phyloP scores from a whole-genome alignment of 768 basidiomycete species.

The Tricholoma saponaceum region DNA sequence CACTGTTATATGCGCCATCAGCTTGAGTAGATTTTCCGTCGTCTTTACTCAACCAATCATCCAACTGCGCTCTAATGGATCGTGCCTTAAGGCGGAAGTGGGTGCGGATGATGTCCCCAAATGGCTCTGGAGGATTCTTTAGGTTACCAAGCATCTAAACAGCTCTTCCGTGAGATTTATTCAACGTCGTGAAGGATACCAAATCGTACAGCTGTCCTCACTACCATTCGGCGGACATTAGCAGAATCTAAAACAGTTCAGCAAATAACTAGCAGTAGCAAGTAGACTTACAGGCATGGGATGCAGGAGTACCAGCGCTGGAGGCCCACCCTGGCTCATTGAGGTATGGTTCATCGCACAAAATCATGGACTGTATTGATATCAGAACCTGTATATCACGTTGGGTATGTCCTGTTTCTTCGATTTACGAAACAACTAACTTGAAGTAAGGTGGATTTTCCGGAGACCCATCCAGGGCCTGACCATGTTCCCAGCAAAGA shows the following conservation, averaged over 20 bases:
- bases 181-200: neutral
- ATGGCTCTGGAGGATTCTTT: slow-evolving; percentile 80
- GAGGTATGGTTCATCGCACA: slow-evolving; percentile 90
- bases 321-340: slow-evolving; percentile 90
- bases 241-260: slow-evolving; percentile 62
- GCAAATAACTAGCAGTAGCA: neutral
- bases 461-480: slow-evolving; percentile 91
- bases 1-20: slow-evolving; percentile 49
- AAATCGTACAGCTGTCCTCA: slow-evolving; percentile 71
- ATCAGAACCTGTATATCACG: slow-evolving; percentile 77
- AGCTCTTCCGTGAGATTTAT: slow-evolving; percentile 1
- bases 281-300: slow-evolving; percentile 61
- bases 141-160: slow-evolving; percentile 80
- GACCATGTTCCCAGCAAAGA: slow-evolving; percentile 90
- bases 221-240: slow-evolving; percentile 90
- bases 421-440: slow-evolving; percentile 32
- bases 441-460: slow-evolving; percentile 87
- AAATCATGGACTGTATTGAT: slow-evolving; percentile 95
- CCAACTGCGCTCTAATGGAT: slow-evolving; percentile 66
- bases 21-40: slow-evolving; percentile 58
- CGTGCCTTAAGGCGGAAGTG: slow-evolving; percentile 87
- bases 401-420: slow-evolving; percentile 27
- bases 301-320: slow-evolving; percentile 68
- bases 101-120: slow-evolving; percentile 81
- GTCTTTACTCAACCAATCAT: slow-evolving; percentile 73